Conservation (phyloP, 2,329 filamentous ascomycete genomes). For the Colletotrichum sp. region DNA sequence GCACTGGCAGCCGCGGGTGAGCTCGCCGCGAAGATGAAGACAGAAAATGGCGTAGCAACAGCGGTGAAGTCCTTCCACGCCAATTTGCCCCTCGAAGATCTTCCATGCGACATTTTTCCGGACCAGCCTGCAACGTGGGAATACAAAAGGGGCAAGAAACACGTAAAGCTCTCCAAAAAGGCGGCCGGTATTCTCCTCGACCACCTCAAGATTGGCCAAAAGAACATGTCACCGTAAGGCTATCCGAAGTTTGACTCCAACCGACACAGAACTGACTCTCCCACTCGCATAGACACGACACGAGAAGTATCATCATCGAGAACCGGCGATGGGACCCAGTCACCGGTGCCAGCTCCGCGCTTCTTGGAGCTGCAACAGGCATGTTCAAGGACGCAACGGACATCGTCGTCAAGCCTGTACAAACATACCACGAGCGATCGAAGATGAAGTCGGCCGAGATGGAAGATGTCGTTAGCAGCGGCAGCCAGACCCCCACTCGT, state of each 20-base stretch:
- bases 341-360: conserved; percentile 25
- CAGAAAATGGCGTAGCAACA: conserved; percentile 39
- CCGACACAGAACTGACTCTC: fast-evolving
- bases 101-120: conserved; percentile 38
- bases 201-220: conserved; percentile 46
- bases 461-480: neutral
- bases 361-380: conserved; percentile 7
- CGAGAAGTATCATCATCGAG: conserved; percentile 34
- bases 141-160: conserved; percentile 40
- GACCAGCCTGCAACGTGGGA: conserved; percentile 58
- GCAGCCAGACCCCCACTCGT: neutral
- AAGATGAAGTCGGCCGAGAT: neutral
- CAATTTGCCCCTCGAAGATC: conserved; percentile 34
- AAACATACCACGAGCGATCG: conserved; percentile 7
- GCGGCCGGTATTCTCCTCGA: conserved; percentile 58
- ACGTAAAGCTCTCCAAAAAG: conserved; percentile 51
- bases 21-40: conserved; percentile 36
- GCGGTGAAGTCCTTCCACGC: conserved; percentile 45
- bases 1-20: conserved; percentile 31
- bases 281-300: conserved; percentile 40
- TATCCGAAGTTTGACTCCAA: fast-evolving
- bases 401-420: conserved; percentile 22
- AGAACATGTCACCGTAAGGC: conserved; percentile 3
- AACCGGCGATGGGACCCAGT: conserved; percentile 36
- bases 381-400: conserved; percentile 19